These are phyloP conservation scores for Aspergillus campestris DNA, from an alignment of 495 filamentous ascomycete genomes.

Conservation along the genomic window DNA sequence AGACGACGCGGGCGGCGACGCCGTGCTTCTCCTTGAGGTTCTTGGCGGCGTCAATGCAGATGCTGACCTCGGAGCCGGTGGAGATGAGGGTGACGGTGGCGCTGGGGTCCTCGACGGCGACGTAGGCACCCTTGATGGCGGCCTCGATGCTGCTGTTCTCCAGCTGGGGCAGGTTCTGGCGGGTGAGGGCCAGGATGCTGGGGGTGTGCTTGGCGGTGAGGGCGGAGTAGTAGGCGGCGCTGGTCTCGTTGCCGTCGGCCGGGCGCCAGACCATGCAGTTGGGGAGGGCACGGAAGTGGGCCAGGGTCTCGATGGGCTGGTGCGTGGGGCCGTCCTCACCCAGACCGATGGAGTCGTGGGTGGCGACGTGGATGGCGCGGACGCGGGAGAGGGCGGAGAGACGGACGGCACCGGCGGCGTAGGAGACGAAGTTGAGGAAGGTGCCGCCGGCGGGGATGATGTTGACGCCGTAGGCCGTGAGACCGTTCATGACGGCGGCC, in stretches of 20 bases:
- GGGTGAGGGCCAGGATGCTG: constrained; percentile 85
- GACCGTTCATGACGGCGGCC: constrained; percentile 97
- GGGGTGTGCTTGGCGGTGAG: constrained; percentile 88
- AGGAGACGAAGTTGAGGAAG: constrained; percentile 99
- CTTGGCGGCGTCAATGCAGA: constrained; percentile 86
- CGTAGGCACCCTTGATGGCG: constrained; percentile 92
- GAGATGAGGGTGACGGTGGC: constrained; percentile 87
- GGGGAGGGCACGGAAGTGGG: constrained; percentile 97
- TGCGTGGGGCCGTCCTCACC: constrained; percentile 98
- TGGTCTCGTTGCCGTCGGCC: constrained; percentile 97
- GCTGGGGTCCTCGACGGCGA: constrained; percentile 71
- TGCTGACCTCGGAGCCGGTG: constrained; percentile 91
- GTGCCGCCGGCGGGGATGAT: constrained; percentile 90
- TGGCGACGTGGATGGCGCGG: constrained; percentile 92
- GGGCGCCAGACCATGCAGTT: constrained; percentile 99
- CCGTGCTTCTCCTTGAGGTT: constrained; percentile 83
- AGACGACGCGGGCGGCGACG: constrained; percentile 86
- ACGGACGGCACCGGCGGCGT: constrained; percentile 91
- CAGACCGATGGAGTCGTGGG: constrained; percentile 98
- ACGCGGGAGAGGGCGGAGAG: constrained; percentile 87
- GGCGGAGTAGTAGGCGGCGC: constrained; percentile 93
- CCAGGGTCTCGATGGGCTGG: constrained; percentile 98
- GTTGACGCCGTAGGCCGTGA: constrained; percentile 82
- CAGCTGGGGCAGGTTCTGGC: constrained; percentile 97
- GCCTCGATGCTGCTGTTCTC: constrained; percentile 83